Percentiles rank a stretch among this genome's conserved stretches.
Evolutionary conservation across 306 rosid genomes (phyloP).

Genomic region (Abrus pulchellus): DNA sequence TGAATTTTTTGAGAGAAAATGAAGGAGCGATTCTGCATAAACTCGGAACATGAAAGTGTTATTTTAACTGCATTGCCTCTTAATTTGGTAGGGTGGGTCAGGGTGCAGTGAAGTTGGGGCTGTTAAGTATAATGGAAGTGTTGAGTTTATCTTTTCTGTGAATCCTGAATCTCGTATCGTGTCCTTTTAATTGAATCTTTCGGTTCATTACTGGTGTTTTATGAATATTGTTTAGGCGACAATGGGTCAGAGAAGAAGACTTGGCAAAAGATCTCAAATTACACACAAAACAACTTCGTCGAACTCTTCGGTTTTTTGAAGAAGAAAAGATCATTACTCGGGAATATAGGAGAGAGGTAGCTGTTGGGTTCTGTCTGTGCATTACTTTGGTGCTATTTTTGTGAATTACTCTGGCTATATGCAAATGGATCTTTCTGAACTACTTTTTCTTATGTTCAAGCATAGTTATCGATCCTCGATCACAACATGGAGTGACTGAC

Average conservation of each 20-base stretch:
- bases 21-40: background rate
- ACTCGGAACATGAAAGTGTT: background rate
- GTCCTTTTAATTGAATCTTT: background rate
- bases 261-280: slow-evolving; percentile 92
- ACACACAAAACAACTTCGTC: slow-evolving; percentile 88
- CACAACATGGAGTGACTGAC: background rate
- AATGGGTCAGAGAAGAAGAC: slow-evolving; percentile 97
- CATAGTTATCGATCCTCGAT: background rate
- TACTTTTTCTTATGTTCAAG: background rate
- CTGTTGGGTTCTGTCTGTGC: slow-evolving; percentile 29
- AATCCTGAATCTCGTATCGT: background rate
- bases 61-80: background rate
- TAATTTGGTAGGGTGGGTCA: background rate
- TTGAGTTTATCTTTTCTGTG: background rate
- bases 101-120: background rate
- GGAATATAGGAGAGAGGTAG: slow-evolving; percentile 90
- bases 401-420: slow-evolving; percentile 8
- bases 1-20: background rate
- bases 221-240: slow-evolving; percentile 58
- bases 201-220: background rate
- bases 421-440: background rate
- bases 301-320: slow-evolving; percentile 82
- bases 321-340: slow-evolving; percentile 90
- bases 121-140: background rate
- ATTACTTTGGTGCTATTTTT: slow-evolving; percentile 20